Evolutionary conservation across 1,284 basidiomycete genomes (phyloP), one percentile per base, ranked within the genome.

Genomic region (Chiua sp.): DNA sequence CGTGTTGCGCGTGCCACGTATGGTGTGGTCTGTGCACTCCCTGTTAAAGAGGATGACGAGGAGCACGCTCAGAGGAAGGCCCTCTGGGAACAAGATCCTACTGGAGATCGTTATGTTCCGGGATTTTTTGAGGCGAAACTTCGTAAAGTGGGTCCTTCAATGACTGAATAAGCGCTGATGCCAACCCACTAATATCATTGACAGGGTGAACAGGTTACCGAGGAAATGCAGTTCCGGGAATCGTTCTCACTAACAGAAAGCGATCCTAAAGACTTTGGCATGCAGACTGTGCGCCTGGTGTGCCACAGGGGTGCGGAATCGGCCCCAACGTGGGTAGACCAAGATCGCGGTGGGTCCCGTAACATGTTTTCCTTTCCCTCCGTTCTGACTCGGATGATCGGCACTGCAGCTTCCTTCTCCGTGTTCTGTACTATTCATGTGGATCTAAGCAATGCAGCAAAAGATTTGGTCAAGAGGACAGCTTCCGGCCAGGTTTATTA

Each of bases 1-100:
- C 72, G 81, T n/a, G 71, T 80, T 13, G 72, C 81, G 3, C 78
- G 72, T 59, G 65, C 69, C n/a, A 73, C 77, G 4, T 80, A 82
- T 49, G 62, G 61, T 22, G 35, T 59, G 30, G 22, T 62, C 23
- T 56, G 48, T 52, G 54, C 57, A 1, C 11, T 57, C 1, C 22
- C 35, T 4, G 55, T 46, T 11, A 28, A 63, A 4, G 35, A 22
- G 37, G 33, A 35, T 3, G n/a, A 62, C 7, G 46, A 46, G 12
- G 60, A 61, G 37, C 60, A 61, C 28, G 7, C 37, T 30, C 53
- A 15, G 8, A 48, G 60, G 20, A 56, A 50, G 35, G 2, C 37
- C 37, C 37, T 39, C 18, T 63, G 62, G 61, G 61, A 59, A 32
- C 50, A 2, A 20, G 61, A 63, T n/a, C 30, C 35, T 6, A 23